Percentiles rank a stretch among this genome's conserved stretches.
Conservation (phyloP, 2,329 filamentous ascomycete genomes). For the Beauveria bassiana region DNA sequence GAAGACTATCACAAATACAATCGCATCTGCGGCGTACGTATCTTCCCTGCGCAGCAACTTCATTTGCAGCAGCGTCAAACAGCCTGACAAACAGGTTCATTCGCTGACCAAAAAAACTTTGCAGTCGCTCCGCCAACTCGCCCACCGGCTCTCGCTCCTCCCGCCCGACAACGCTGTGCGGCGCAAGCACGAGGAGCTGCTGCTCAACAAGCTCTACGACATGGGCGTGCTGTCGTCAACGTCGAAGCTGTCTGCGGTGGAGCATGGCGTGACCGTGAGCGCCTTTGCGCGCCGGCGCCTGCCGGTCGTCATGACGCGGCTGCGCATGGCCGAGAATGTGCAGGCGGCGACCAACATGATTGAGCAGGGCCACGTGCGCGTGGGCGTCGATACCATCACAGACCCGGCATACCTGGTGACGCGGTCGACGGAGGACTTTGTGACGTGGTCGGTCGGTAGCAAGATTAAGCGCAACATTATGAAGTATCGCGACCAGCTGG, state of each 20-base stretch:
- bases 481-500: conserved; percentile 88
- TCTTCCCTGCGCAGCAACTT: not conserved
- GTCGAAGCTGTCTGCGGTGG: conserved; percentile 75
- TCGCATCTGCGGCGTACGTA: conserved; percentile 57
- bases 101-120: too few species aligned
- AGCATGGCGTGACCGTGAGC: conserved; percentile 80
- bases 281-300: conserved; percentile 79
- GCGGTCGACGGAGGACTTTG: conserved; percentile 86
- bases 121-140: conserved; percentile 78
- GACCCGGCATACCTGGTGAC: conserved; percentile 87
- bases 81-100: too few species aligned
- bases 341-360: conserved; percentile 79
- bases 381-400: conserved; percentile 83
- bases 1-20: conserved; percentile 70
- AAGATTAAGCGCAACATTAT: conserved; percentile 97
- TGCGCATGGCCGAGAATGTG: conserved; percentile 87
- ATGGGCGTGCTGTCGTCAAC: conserved; percentile 77
- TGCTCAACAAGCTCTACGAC: conserved; percentile 86
- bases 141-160: conserved; percentile 77
- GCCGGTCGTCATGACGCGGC: conserved; percentile 82
- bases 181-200: conserved; percentile 73
- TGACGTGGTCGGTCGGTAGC: conserved; percentile 91
- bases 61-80: too few species aligned
- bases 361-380: conserved; percentile 88
- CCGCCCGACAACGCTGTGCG: conserved; percentile 72